phyloP scores from a whole-genome alignment of 768 basidiomycete genomes.

The Trametes elegans region DNA sequence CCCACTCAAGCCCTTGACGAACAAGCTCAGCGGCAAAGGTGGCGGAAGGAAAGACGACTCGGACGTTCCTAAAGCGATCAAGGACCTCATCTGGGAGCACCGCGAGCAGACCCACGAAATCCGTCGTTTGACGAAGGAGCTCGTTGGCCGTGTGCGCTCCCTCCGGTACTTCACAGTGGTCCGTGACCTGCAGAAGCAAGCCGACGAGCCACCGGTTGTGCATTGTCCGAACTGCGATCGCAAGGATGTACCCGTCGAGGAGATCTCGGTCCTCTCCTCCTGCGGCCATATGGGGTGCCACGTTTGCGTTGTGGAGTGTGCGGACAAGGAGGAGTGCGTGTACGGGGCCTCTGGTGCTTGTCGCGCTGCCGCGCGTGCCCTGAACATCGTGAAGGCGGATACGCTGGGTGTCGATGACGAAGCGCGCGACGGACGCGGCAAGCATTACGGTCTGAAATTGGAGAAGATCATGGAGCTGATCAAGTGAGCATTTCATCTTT shows the following conservation, averaged over 20 bases:
- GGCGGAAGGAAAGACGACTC: slow-evolving; percentile 50
- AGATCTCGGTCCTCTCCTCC: slow-evolving; percentile 84
- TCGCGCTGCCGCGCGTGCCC: slow-evolving; percentile 72
- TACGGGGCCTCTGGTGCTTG: slow-evolving; percentile 68
- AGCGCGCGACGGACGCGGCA: slow-evolving; percentile 66
- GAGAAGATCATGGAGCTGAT: slow-evolving; percentile 75
- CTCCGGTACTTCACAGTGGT: slow-evolving; percentile 91
- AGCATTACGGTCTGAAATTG: slow-evolving; percentile 80
- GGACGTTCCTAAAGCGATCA: slow-evolving; percentile 50
- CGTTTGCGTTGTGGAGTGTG: slow-evolving; percentile 67
- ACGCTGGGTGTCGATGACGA: slow-evolving; percentile 80
- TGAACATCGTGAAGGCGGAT: slow-evolving; percentile 81
- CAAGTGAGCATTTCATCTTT: slow-evolving; percentile 46
- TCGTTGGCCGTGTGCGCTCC: slow-evolving; percentile 86
- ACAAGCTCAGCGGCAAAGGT: slow-evolving; percentile 13
- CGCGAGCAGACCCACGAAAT: slow-evolving; percentile 88
- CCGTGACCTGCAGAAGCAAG: slow-evolving; percentile 80
- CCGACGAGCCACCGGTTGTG: slow-evolving; percentile 54
- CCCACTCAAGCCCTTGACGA: slow-evolving; percentile 21
- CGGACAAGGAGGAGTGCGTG: slow-evolving; percentile 80
- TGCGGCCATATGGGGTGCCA: slow-evolving; percentile 89
- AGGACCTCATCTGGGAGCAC: slow-evolving; percentile 73
- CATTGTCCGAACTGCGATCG: slow-evolving; percentile 63
- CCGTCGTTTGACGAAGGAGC: slow-evolving; percentile 80
- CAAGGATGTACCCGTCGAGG: slow-evolving; percentile 54